A percentile compares a stretch with the other conserved stretches of the same genome.
Evolutionary conservation across 2,329 filamentous ascomycete species (phyloP).

Genomic region (Scedosporium minutisporum): DNA sequence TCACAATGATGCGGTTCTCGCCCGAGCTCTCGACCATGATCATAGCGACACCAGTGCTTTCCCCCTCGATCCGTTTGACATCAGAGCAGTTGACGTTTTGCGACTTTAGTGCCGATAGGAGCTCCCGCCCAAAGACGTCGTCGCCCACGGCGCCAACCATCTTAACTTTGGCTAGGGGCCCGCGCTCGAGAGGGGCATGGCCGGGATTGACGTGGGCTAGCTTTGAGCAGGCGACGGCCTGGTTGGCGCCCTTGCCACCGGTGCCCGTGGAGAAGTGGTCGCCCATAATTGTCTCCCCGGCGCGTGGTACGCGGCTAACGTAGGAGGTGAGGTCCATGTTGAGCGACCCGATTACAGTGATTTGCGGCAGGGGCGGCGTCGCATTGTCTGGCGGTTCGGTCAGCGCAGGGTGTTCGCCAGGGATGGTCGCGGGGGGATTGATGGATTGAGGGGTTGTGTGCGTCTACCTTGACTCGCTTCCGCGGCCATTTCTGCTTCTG

Average conservation of each 20-base stretch:
- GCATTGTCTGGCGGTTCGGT: neutral
- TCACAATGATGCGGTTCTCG: slow-evolving; percentile 48
- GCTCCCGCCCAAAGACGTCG: slow-evolving; percentile 37
- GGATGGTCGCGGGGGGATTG: too few species aligned
- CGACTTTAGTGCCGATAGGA: slow-evolving; percentile 33
- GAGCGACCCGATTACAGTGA: slow-evolving; percentile 61
- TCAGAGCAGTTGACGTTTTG: slow-evolving; percentile 37
- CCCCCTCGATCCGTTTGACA: slow-evolving; percentile 26
- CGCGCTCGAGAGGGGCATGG: neutral
- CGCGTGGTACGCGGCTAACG: slow-evolving; percentile 55
- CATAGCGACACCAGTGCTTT: slow-evolving; percentile 45
- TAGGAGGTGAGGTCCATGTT: slow-evolving; percentile 65
- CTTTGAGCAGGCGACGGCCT: slow-evolving; percentile 59
- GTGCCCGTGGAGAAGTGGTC: slow-evolving; percentile 34
- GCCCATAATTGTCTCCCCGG: slow-evolving; percentile 61
- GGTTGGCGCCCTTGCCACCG: slow-evolving; percentile 69
- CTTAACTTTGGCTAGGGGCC: slow-evolving; percentile 23
- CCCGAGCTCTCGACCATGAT: slow-evolving; percentile 45
- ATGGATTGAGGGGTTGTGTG: too few species aligned
- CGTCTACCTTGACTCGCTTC: too few species aligned
- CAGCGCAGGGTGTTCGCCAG: neutral
- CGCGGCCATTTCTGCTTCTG: neutral
- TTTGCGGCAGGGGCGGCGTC: slow-evolving; percentile 16
- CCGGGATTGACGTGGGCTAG: slow-evolving; percentile 25
- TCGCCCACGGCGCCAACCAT: slow-evolving; percentile 51